Evolutionary conservation across 2,329 filamentous ascomycete genomes (phyloP), one percentile per base, ranked within the genome.

Genomic region (Diaporthe helianthi): DNA sequence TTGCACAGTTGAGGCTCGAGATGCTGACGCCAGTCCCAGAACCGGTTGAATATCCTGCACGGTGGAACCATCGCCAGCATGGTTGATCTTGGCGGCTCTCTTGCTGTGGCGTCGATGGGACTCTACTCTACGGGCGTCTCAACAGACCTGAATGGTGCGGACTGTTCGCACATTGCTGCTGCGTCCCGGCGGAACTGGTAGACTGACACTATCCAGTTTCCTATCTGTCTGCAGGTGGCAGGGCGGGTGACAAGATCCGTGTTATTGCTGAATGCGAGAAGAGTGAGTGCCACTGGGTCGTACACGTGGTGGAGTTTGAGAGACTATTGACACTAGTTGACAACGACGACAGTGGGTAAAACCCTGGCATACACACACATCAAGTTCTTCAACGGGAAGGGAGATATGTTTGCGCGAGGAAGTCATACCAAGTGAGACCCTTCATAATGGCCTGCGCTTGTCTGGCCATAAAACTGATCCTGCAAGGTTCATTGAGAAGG

Each of bases 21-120:
- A 10, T 49, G 58, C 47, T 63, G 60, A 69, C 58, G 9, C 15
- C 36, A 38, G 29, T 47, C 3, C n/a, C 38, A 94, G 91, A 95
- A 95, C 76, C 89, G 92, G 1, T 83, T 95, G 0, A 86, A 89
- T 65, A 94, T 91, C 44, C 85, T 94, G 33, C 92, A 95, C 75
- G 92, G 92, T 22, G 92, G 92, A 4, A 93, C 92, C 0, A 89
- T 95, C 33, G 92, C 92, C 4, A 92, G 89, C 76, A 90, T 94
- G 80, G 90, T 91, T 33, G 89, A 91, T 71, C 80, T 91, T 0
- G 88, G 88, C 13, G 89, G 89, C 17, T 91, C 89, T 0, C 81
- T 91, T 3, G 89, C 89, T 12, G 88, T 91, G 3, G 89, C 89
- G 1, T 90, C 89, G 1, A 88, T 85, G 72, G 89, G 89, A 0